Conservation (phyloP, 83 land plant genomes). For the Thuja plicata region DNA sequence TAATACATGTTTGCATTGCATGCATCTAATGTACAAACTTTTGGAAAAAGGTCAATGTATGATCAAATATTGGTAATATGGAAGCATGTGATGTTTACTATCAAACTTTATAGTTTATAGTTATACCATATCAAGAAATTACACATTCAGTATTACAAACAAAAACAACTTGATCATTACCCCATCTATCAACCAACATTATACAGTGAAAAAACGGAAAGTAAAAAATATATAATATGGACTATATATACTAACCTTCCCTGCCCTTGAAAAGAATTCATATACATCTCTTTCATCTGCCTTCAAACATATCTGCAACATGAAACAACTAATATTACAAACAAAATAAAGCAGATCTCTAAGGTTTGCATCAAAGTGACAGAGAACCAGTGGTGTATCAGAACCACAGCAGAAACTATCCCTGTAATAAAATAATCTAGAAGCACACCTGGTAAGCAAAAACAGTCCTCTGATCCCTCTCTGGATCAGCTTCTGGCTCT, state of each 20-base stretch:
- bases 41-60: conserved; percentile 12
- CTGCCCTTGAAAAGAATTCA: conserved; percentile 96
- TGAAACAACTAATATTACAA: not conserved
- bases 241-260: conserved; percentile 67
- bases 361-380: not conserved
- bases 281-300: conserved; percentile 96
- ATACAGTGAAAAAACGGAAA: not conserved
- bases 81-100: not conserved
- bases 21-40: conserved; percentile 15
- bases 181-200: not conserved
- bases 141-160: not conserved
- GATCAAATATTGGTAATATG: not conserved
- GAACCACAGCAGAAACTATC: not conserved
- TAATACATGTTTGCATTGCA: conserved; percentile 4
- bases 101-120: too few species aligned
- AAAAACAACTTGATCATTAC: not conserved
- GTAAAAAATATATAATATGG: not conserved
- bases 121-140: not conserved
- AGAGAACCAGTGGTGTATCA: not conserved
- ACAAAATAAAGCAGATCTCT: not conserved
- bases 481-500: conserved; percentile 99
- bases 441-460: conserved; percentile 91
- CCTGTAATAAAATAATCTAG: not conserved
- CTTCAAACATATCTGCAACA: conserved; percentile 82
- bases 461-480: conserved; percentile 95